Evolutionary conservation across 257 asterid species (phyloP).

Genomic region (Rauvolfia tetraphylla): DNA sequence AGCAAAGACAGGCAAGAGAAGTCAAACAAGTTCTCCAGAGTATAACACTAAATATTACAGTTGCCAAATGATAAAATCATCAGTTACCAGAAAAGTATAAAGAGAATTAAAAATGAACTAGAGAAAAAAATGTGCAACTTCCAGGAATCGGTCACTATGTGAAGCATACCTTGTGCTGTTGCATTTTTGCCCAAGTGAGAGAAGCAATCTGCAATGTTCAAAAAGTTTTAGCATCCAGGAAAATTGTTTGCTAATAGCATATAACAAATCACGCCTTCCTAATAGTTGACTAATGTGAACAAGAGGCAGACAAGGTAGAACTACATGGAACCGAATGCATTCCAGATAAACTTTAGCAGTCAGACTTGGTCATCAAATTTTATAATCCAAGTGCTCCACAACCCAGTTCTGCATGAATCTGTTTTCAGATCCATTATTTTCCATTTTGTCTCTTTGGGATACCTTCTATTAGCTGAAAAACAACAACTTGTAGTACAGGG

Average conservation of each 20-base stretch:
- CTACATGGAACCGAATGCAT: neutral
- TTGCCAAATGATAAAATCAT: neutral
- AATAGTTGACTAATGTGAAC: neutral
- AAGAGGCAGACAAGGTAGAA: neutral
- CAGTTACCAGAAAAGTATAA: neutral
- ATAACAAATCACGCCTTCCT: conserved; percentile 4
- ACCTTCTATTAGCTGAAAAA: neutral
- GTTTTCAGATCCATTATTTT: neutral
- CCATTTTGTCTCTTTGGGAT: neutral
- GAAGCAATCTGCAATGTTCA: conserved; percentile 62
- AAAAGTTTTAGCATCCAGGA: conserved; percentile 17
- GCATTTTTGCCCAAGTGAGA: conserved; percentile 56
- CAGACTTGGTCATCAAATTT: neutral
- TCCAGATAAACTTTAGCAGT: neutral
- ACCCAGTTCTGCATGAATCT: neutral
- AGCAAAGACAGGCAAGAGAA: conserved; percentile 12
- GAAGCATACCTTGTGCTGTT: conserved; percentile 38
- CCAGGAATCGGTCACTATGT: conserved; percentile 15
- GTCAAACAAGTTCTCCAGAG: neutral
- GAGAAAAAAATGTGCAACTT: neutral
- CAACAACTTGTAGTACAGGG: neutral
- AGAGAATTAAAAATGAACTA: neutral
- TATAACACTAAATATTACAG: neutral
- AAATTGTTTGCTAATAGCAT: neutral
- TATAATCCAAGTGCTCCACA: neutral